Evolutionary conservation across 345 rosid species (phyloP).

Genomic region (Rubroshorea leprosula): DNA sequence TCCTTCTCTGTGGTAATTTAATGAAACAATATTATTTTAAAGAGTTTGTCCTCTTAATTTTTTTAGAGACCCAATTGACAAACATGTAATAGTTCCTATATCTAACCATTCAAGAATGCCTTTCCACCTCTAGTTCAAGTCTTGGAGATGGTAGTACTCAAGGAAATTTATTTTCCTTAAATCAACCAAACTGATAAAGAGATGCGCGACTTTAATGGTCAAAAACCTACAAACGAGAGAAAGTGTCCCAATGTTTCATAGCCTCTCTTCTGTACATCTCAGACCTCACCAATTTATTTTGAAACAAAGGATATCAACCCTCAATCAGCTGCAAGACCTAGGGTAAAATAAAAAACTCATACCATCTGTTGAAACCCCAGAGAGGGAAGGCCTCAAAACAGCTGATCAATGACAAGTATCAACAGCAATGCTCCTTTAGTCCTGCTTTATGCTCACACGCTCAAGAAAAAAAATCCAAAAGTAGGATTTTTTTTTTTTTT

Average conservation of each 20-base stretch:
- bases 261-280: slow-evolving; percentile 12
- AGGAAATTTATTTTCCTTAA: too few species aligned
- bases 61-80: too few species aligned
- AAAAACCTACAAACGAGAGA: too few species aligned
- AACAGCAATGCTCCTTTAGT: slow-evolving; percentile 14
- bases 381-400: slow-evolving; percentile 2
- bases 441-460: slow-evolving; percentile 1
- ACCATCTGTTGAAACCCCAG: slow-evolving; percentile 10
- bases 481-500: slow-evolving; percentile 1
- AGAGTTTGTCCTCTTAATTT: too few species aligned
- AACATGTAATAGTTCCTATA: too few species aligned
- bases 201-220: too few species aligned
- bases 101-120: too few species aligned
- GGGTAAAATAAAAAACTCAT: slow-evolving; percentile 14
- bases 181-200: too few species aligned
- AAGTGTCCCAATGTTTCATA: neutral
- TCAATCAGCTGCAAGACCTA: slow-evolving; percentile 10
- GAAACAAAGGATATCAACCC: slow-evolving; percentile 7
- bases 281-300: slow-evolving; percentile 12
- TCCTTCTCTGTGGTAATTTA: too few species aligned
- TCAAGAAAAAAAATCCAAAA: slow-evolving; percentile 11
- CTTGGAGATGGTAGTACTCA: too few species aligned
- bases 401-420: slow-evolving; percentile 12
- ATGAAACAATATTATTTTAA: too few species aligned
- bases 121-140: too few species aligned